Conservation (phyloP, 768 basidiomycete genomes). For the Mycena leptocephala region DNA sequence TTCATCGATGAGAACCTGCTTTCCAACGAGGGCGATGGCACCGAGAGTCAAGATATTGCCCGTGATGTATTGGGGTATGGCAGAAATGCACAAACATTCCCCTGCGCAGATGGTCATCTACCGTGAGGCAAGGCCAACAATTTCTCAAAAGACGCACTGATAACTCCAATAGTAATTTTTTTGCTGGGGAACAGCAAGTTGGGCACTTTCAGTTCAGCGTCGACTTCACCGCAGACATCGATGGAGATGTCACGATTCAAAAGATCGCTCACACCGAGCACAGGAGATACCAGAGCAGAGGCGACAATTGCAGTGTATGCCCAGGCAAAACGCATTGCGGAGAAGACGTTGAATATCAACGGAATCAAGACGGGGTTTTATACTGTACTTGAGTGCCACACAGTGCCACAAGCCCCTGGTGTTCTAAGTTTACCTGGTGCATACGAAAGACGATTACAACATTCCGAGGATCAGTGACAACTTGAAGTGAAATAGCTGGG, state of each 20-base stretch:
- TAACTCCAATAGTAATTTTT: constrained; percentile 47
- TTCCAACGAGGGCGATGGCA: constrained; percentile 51
- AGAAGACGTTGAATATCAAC: not conserved
- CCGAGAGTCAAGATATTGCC: constrained; percentile 48
- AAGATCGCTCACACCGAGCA: not conserved
- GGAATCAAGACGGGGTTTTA: not conserved
- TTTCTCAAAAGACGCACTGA: constrained; percentile 40
- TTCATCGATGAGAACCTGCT: constrained; percentile 42
- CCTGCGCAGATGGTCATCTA: constrained; percentile 42
- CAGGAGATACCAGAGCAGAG: constrained; percentile 1
- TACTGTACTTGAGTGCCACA: not conserved
- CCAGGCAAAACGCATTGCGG: constrained; percentile 1
- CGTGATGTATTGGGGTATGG: constrained; percentile 51
- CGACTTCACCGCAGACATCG: constrained; percentile 60
- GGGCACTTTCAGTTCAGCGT: constrained; percentile 48
- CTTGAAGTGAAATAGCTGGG: too few species aligned
- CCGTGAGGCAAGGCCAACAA: not conserved
- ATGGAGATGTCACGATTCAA: constrained; percentile 1
- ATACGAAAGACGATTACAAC: not conserved
- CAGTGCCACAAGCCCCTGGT: not conserved
- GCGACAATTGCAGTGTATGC: not conserved
- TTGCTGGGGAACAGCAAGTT: constrained; percentile 40
- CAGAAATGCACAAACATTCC: constrained; percentile 62
- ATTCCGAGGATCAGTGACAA: not conserved
- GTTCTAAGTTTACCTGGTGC: too few species aligned